phyloP scores from a whole-genome alignment of 345 rosid genomes.

The Diplotaxis tenuifolia region DNA sequence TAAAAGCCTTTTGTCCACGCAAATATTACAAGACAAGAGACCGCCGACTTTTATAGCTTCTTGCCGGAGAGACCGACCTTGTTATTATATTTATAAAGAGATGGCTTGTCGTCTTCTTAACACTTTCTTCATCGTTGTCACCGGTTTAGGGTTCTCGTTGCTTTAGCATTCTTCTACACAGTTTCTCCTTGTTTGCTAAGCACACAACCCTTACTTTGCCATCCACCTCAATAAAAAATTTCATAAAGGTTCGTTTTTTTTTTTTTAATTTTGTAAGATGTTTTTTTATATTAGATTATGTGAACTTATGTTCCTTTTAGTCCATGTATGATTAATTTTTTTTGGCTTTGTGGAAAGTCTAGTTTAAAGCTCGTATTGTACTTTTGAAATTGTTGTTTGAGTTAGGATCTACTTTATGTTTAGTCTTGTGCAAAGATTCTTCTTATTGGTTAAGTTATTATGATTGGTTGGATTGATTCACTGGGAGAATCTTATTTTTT shows the following conservation, averaged over 20 bases:
- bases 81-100: not conserved
- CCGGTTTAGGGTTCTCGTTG: conserved; percentile 25
- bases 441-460: not conserved
- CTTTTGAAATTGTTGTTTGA: not conserved
- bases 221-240: not conserved
- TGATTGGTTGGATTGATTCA: not conserved
- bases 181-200: too few species aligned
- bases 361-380: not conserved
- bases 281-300: not conserved
- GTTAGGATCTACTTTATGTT: not conserved
- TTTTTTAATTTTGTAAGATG: too few species aligned
- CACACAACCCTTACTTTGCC: conserved; percentile 2
- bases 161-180: conserved; percentile 3
- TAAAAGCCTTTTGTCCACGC: conserved; percentile 30
- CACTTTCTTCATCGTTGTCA: not conserved
- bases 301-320: conserved; percentile 7
- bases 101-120: conserved; percentile 1
- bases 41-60: conserved; percentile 19
- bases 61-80: conserved; percentile 12
- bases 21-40: not conserved
- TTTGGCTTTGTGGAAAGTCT: not conserved
- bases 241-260: not conserved
- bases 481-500: not conserved
- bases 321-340: not conserved
- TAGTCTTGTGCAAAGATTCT: not conserved